phyloP scores from a whole-genome alignment of 108 stramenopile species.

The Skeletonema marinoi region DNA sequence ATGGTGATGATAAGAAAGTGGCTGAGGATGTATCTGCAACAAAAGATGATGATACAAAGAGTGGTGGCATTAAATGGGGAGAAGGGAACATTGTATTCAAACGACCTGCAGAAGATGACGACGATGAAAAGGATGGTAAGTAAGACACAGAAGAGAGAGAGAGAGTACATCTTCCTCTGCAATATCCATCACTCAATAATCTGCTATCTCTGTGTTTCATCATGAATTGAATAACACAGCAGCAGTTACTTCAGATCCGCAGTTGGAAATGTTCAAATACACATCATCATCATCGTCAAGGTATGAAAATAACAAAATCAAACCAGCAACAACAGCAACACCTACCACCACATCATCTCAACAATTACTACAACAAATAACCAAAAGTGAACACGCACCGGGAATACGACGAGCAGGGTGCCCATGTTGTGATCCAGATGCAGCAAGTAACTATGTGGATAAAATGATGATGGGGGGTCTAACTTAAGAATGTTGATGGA shows the following conservation, averaged over 20 bases:
- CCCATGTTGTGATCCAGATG: conserved; percentile 86
- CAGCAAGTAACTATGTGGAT: conserved; percentile 34
- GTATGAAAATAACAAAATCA: neutral
- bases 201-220: neutral
- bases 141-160: neutral
- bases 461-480: conserved; percentile 29
- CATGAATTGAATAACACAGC: neutral
- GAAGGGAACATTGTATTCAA: conserved; percentile 10
- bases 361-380: conserved; percentile 43
- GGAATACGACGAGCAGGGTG: conserved; percentile 76
- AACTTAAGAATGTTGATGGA: neutral
- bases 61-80: conserved; percentile 1
- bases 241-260: neutral
- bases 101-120: neutral
- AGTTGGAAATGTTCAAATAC: neutral
- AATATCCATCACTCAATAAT: neutral
- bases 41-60: conserved; percentile 5
- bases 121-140: conserved; percentile 28
- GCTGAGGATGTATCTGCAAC: neutral
- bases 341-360: conserved; percentile 14
- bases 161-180: neutral
- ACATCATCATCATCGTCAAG: neutral
- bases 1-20: neutral
- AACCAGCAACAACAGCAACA: neutral
- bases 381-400: conserved; percentile 74